Evolutionary conservation across 371 early-diverging fungal species (phyloP), one percentile per base, ranked within the genome.

Genomic region (Mucor indicus): DNA sequence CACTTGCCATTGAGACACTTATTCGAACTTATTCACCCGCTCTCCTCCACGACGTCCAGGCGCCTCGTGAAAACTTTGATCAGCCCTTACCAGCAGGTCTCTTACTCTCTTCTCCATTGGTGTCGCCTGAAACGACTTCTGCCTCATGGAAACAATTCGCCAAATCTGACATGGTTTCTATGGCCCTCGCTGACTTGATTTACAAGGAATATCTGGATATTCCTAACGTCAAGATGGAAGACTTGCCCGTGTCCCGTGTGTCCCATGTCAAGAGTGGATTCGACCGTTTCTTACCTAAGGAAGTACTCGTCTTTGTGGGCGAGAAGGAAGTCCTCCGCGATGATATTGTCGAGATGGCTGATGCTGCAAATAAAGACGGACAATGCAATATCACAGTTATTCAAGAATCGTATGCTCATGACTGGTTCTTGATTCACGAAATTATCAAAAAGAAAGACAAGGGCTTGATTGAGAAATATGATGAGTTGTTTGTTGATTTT

Each of bases 381-480:
- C 31, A 44, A 4, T 27, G 40, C 13, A 55, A 63, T 8, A 38
- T 69, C 8, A 32, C 42, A 3, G 37, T 69, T 5, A 37, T 57
- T 38, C 53, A 52, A 17, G 73, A 67, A 32, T 44, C 60, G 6
- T 66, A 66, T 51, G 44, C 54, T 11, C 73, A 72, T 45, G 66
- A 67, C 31, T 72, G 73, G 73, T 72, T 59, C 45, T 23, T 72
- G 42, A 64, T 68, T 17, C 66, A 59, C 16, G 63, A 66, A 15
- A 56, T 69, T n/a, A 53, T 72, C 27, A 62, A 56, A 16, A 55
- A 58, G 21, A 60, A 55, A 31, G 57, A 69, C 19, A 66, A 56
- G 22, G 23, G 32, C 2, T 48, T 61, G 38, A 49, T 72, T 22
- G 24, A 45, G 1, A 50, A 51, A 16, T 64, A 62, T 33, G 69